Percentiles rank a stretch among this genome's conserved stretches.
phyloP scores from a whole-genome alignment of 75 land plant species.

The Larix kaempferi region DNA sequence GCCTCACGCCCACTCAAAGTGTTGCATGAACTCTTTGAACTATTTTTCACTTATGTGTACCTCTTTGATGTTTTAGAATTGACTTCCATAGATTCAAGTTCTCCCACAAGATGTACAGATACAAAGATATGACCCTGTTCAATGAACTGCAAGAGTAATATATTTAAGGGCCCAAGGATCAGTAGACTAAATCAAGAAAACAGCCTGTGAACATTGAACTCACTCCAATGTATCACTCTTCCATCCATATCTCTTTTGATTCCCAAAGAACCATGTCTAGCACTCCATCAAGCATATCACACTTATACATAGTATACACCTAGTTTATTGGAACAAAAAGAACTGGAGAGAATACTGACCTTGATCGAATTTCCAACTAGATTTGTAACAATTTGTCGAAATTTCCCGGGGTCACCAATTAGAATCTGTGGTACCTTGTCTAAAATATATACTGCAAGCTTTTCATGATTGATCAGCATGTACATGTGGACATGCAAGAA shows the following conservation, averaged over 20 bases:
- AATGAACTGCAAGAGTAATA: conserved; percentile 51
- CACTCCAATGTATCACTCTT: background rate
- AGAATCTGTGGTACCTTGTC: conserved; percentile 73
- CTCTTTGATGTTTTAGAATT: conserved; percentile 5
- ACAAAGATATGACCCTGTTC: conserved; percentile 61
- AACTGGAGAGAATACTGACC: conserved; percentile 31
- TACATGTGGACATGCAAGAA: background rate
- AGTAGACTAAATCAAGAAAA: background rate
- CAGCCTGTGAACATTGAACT: background rate
- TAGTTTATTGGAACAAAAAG: background rate
- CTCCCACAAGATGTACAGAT: conserved; percentile 50
- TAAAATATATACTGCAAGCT: conserved; percentile 87
- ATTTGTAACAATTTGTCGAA: conserved; percentile 82
- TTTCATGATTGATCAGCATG: background rate
- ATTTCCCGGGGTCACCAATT: conserved; percentile 87
- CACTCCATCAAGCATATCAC: background rate
- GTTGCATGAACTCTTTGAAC: conserved; percentile 7
- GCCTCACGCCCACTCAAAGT: conserved; percentile 52
- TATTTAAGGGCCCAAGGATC: background rate
- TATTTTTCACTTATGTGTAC: background rate
- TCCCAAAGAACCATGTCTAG: background rate
- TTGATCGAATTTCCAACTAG: conserved; percentile 90
- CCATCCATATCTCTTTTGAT: background rate
- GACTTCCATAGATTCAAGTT: conserved; percentile 21
- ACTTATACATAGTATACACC: background rate